phyloP scores from a whole-genome alignment of 1,284 basidiomycete species.

The Afroboletus lepidellus region DNA sequence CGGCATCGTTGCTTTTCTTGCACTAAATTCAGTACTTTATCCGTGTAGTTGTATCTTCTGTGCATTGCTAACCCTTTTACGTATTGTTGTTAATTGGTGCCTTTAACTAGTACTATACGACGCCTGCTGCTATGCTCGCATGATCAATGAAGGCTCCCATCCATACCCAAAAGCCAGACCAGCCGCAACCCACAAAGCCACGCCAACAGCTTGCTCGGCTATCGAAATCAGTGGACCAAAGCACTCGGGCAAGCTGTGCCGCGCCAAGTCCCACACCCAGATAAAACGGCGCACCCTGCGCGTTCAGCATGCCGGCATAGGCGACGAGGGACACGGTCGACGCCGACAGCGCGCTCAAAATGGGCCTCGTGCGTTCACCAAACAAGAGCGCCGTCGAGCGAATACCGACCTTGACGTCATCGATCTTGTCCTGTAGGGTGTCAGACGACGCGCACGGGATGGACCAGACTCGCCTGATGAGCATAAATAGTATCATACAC shows the following conservation, averaged over 20 bases:
- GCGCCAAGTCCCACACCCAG: slow-evolving; percentile 73
- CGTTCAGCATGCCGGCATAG: slow-evolving; percentile 78
- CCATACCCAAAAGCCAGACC: slow-evolving; percentile 89
- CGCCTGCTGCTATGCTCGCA: slow-evolving; percentile 29
- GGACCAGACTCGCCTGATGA: slow-evolving; percentile 69
- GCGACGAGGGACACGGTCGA: slow-evolving; percentile 76
- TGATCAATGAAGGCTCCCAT: slow-evolving; percentile 84
- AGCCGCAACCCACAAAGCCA: slow-evolving; percentile 87
- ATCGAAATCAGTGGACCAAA: slow-evolving; percentile 80
- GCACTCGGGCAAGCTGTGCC: slow-evolving; percentile 78
- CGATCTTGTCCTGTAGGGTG: slow-evolving; percentile 77
- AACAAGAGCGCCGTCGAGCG: slow-evolving; percentile 94
- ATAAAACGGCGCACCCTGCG: slow-evolving; percentile 79
- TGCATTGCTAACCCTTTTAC: background rate
- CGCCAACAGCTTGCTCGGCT: slow-evolving; percentile 85
- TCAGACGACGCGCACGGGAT: background rate
- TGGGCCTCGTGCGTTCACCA: slow-evolving; percentile 70
- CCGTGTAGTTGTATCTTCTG: background rate
- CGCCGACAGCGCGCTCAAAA: slow-evolving; percentile 74
- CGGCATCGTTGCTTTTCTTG: background rate
- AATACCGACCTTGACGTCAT: slow-evolving; percentile 88
- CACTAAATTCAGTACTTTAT: background rate
- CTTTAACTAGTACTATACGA: slow-evolving; percentile 4
- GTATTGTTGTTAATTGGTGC: background rate
- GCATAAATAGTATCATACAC: slow-evolving; percentile 99